Percentiles rank a stretch among this genome's conserved stretches.
phyloP scores from a whole-genome alignment of 2,329 filamentous ascomycete species.

The Botrytis fragariae region DNA sequence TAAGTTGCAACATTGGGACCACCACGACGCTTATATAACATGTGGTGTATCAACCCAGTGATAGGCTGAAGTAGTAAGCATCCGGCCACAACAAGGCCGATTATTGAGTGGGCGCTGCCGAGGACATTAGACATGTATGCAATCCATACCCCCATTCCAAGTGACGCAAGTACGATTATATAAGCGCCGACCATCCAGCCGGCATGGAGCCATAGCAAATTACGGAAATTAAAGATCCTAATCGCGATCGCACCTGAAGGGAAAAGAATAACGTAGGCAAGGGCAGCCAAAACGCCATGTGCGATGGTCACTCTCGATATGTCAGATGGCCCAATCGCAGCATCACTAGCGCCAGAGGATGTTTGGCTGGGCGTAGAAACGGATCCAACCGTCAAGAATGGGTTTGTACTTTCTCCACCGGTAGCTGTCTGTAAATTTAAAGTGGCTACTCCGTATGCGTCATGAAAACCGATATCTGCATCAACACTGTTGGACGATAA shows the following conservation, averaged over 20 bases:
- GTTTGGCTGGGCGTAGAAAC: neutral
- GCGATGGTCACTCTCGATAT: constrained; percentile 32
- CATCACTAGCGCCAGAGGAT: constrained; percentile 6
- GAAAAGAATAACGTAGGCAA: constrained; percentile 57
- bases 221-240: constrained; percentile 52
- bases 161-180: constrained; percentile 56
- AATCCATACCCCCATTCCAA: constrained; percentile 55
- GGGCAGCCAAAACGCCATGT: constrained; percentile 58
- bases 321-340: neutral
- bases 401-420: constrained; percentile 43
- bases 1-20: constrained; percentile 50
- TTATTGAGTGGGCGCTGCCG: constrained; percentile 46
- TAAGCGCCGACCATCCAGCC: constrained; percentile 55
- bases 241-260: constrained; percentile 61
- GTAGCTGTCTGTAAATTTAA: constrained; percentile 50
- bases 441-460: constrained; percentile 42
- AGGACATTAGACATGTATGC: constrained; percentile 28
- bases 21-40: constrained; percentile 45
- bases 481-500: constrained; percentile 47
- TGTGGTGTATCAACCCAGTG: constrained; percentile 57
- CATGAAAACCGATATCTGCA: constrained; percentile 47
- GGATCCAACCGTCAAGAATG: constrained; percentile 25
- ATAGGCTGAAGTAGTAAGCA: constrained; percentile 56
- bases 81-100: constrained; percentile 55
- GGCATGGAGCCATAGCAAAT: constrained; percentile 49